Evolutionary conservation across 306 rosid species (phyloP), one percentile per base, ranked within the genome.

Genomic region (Citrullus colocynthis): DNA sequence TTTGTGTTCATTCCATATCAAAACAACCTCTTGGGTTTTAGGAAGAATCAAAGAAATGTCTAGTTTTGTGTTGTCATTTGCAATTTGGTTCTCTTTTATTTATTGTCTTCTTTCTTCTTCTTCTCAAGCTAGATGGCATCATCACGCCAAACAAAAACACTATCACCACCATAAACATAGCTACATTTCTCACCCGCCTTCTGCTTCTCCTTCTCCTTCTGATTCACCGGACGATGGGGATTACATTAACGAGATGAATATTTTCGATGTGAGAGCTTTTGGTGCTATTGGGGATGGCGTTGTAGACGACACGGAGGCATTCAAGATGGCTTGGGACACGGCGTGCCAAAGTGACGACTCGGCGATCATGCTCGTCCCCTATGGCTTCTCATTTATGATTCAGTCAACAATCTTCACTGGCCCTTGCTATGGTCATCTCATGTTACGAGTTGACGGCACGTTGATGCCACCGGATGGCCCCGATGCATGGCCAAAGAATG

Each of bases 221-320:
- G 14, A 39, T 55, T 57, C 58, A 28, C 80, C 80, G 0, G 59
- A 44, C 13, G 58, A 44, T 0, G 71, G 80, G 9, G 64, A 74
- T 74, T 59, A 56, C 42, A n/a, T 36, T 5, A 48, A 54, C 36
- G 34, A 56, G 24, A 20, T 21, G 5, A 32, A 18, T 67, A 81
- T 85, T 71, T 84, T 84, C 34, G 60, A 88, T 32, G 88, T 88
- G 30, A 80, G 77, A 54, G 76, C 78, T 72, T 91, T 86, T 67
- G 96, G 96, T 80, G 91, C 91, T 9, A 75, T 86, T 82, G 96
- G 93, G 45, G 83, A 89, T 61, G 93, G 93, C 28, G 79, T 73
- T 73, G 39, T 57, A 7, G 91, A 91, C 71, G 96, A 91, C 62
- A 89, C 91, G 30, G 72, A 78, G 44, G 90, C 93, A 18, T 85